A percentile compares a stretch with the other conserved stretches of the same genome.
These are phyloP conservation scores for Vinca minor DNA, from an alignment of 257 asterid species.

Conservation along the genomic window DNA sequence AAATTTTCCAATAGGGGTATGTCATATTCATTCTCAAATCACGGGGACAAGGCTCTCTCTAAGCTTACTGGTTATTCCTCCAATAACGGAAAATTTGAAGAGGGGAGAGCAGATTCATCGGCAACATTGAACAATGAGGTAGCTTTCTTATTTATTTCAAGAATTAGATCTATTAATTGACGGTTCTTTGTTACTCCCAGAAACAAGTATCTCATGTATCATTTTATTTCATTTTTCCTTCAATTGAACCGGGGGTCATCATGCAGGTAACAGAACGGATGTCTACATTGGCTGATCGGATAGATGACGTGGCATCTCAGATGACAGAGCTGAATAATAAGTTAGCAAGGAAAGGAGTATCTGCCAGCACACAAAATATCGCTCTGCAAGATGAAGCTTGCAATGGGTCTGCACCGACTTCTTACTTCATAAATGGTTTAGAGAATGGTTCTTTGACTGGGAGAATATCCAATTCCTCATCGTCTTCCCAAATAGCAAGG, in stretches of 20 bases:
- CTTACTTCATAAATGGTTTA: conserved; percentile 70
- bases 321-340: conserved; percentile 73
- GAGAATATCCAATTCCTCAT: conserved; percentile 58
- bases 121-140: conserved; percentile 49
- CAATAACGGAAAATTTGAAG: conserved; percentile 37
- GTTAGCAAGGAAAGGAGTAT: conserved; percentile 38
- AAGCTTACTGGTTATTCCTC: conserved; percentile 24
- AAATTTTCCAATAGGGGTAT: conserved; percentile 48
- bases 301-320: conserved; percentile 77
- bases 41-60: conserved; percentile 48
- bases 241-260: conserved; percentile 43
- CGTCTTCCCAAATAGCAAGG: conserved; percentile 65
- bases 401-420: conserved; percentile 79
- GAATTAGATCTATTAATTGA: not conserved
- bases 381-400: conserved; percentile 49
- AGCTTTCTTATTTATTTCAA: not conserved
- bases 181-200: not conserved
- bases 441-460: conserved; percentile 82
- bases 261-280: conserved; percentile 82
- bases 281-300: conserved; percentile 66
- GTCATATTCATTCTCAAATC: conserved; percentile 78
- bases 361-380: conserved; percentile 48
- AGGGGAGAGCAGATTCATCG: conserved; percentile 38
- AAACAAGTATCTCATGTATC: not conserved
- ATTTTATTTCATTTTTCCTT: conserved; percentile 2